phyloP scores from a whole-genome alignment of 441 rosid genomes.

The Populus trichocarpa region DNA sequence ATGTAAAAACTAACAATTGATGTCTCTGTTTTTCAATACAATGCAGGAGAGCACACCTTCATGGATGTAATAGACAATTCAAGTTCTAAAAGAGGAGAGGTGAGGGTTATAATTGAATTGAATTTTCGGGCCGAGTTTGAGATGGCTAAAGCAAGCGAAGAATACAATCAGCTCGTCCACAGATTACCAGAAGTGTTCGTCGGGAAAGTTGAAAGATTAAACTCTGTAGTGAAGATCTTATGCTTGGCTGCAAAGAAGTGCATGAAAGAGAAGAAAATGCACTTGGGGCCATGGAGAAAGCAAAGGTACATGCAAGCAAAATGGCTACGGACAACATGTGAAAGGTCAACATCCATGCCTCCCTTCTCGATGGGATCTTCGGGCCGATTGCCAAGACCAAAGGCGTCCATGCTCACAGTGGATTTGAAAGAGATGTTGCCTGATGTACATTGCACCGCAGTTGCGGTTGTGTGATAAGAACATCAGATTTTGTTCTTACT shows the following conservation, averaged over 20 bases:
- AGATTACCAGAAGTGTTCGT: constrained; percentile 50
- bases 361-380: constrained; percentile 22
- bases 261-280: constrained; percentile 66
- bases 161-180: constrained; percentile 37
- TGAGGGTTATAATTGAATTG: constrained; percentile 50
- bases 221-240: constrained; percentile 34
- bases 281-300: constrained; percentile 76
- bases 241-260: constrained; percentile 63
- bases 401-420: constrained; percentile 52
- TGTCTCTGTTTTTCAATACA: not conserved
- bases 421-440: constrained; percentile 46
- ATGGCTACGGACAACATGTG: constrained; percentile 43
- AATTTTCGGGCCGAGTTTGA: constrained; percentile 59
- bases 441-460: constrained; percentile 37
- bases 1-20: not conserved
- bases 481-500: not conserved
- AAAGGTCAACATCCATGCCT: constrained; percentile 27
- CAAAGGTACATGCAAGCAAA: constrained; percentile 63
- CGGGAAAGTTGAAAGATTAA: constrained; percentile 57
- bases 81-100: constrained; percentile 34
- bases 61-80: constrained; percentile 47
- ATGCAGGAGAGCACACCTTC: constrained; percentile 57
- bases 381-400: constrained; percentile 25
- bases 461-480: constrained; percentile 35
- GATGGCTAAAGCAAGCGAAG: constrained; percentile 59